These are phyloP conservation scores for Carpinus fangiana DNA, from an alignment of 306 rosid species.

Conservation along the genomic window DNA sequence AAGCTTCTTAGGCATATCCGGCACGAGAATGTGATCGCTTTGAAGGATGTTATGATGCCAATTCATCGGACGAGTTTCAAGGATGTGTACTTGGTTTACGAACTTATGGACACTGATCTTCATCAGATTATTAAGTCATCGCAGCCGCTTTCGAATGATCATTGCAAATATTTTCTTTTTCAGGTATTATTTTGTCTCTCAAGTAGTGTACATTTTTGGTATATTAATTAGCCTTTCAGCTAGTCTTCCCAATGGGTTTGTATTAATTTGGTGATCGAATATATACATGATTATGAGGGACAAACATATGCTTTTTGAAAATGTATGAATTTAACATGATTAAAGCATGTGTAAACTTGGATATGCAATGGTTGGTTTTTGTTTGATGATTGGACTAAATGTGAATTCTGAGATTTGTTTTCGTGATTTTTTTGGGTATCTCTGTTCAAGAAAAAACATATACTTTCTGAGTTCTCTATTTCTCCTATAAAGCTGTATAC, in stretches of 20 bases:
- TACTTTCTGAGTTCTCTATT: background rate
- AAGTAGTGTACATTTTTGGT: background rate
- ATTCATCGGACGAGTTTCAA: constrained; percentile 55
- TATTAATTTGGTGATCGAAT: constrained; percentile 9
- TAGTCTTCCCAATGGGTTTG: constrained; percentile 15
- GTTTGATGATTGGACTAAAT: background rate
- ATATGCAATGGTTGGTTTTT: background rate
- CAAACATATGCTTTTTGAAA: background rate
- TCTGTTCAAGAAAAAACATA: background rate
- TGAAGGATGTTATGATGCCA: constrained; percentile 89
- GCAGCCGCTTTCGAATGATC: constrained; percentile 66
- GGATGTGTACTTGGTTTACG: constrained; percentile 89
- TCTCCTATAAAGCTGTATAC: background rate
- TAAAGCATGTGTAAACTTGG: background rate
- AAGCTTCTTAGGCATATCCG: constrained; percentile 70
- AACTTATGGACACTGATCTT: constrained; percentile 94
- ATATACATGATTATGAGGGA: constrained; percentile 1
- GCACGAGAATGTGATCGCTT: constrained; percentile 77
- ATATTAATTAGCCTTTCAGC: constrained; percentile 11
- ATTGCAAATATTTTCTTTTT: constrained; percentile 78
- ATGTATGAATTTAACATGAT: background rate
- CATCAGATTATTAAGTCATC: constrained; percentile 75
- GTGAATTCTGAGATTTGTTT: background rate
- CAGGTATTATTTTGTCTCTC: constrained; percentile 47
- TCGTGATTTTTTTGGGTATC: background rate